Conservation (phyloP, 164 flowering plant genomes). For the Akebia trifoliata region DNA sequence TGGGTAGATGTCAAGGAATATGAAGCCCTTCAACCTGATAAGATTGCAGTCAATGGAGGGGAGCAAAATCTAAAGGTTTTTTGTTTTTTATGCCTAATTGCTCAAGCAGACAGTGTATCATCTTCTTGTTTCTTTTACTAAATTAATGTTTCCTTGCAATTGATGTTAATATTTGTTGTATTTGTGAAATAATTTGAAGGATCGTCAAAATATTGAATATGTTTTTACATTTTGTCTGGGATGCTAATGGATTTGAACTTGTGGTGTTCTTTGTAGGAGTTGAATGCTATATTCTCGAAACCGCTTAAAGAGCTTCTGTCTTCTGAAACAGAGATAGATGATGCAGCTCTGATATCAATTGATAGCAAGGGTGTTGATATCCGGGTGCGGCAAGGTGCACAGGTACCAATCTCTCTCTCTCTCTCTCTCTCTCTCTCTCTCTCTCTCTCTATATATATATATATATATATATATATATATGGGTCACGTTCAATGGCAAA, state of each 20-base stretch:
- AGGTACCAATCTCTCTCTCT: constrained; percentile 42
- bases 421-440: no score
- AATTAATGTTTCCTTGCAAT: background rate
- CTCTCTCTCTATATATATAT: no score
- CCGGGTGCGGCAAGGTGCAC: constrained; percentile 96
- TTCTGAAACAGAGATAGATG: constrained; percentile 78
- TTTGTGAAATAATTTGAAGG: background rate
- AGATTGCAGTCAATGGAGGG: constrained; percentile 92
- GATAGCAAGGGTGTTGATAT: constrained; percentile 93
- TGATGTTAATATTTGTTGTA: background rate
- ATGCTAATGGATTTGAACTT: constrained; percentile 2
- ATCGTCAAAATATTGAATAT: no score
- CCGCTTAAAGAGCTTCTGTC: constrained; percentile 78
- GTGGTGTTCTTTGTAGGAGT: constrained; percentile 45
- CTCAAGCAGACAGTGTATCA: background rate
- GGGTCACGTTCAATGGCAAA: no score
- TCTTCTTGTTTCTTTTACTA: background rate
- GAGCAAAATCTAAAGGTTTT: constrained; percentile 92
- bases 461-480: no score
- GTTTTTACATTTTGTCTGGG: background rate
- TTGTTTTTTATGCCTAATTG: background rate
- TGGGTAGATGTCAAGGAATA: constrained; percentile 98
- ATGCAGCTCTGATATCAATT: constrained; percentile 93
- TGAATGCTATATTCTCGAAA: constrained; percentile 87
- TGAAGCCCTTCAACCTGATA: constrained; percentile 78